Conservation (phyloP, 345 rosid genomes). For the Citrus australasica region DNA sequence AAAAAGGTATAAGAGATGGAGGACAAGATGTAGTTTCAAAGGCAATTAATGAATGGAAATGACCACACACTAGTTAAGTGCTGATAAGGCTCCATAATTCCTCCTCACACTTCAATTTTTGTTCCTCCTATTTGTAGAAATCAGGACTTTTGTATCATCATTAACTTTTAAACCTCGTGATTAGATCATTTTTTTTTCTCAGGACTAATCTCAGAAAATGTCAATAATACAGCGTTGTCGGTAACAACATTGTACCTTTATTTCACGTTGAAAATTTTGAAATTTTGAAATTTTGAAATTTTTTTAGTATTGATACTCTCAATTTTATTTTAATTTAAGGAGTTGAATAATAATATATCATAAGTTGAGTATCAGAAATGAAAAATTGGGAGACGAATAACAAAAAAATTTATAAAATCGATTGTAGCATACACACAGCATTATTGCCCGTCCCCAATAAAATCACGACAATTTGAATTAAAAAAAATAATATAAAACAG, state of each 20-base stretch:
- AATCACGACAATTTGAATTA: too few relatives aligned
- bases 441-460: neutral
- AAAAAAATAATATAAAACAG: neutral
- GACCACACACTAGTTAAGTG: slow-evolving; percentile 11
- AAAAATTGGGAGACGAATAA: too few relatives aligned
- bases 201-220: neutral
- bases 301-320: neutral
- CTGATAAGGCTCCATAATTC: neutral
- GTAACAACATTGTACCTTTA: neutral
- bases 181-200: neutral
- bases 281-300: too few relatives aligned
- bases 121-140: slow-evolving; percentile 23
- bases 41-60: slow-evolving; percentile 19
- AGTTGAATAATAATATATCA: too few relatives aligned
- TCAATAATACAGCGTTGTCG: neutral
- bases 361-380: too few relatives aligned
- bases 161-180: neutral
- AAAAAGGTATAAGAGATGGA: neutral
- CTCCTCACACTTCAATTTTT: neutral
- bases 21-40: slow-evolving; percentile 5
- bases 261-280: neutral
- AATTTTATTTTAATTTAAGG: too few relatives aligned
- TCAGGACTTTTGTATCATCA: slow-evolving; percentile 12
- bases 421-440: neutral
- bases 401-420: too few relatives aligned